These are phyloP conservation scores for Cytospora schulzeri DNA, from an alignment of 2,329 filamentous ascomycete species.

Conservation along the genomic window DNA sequence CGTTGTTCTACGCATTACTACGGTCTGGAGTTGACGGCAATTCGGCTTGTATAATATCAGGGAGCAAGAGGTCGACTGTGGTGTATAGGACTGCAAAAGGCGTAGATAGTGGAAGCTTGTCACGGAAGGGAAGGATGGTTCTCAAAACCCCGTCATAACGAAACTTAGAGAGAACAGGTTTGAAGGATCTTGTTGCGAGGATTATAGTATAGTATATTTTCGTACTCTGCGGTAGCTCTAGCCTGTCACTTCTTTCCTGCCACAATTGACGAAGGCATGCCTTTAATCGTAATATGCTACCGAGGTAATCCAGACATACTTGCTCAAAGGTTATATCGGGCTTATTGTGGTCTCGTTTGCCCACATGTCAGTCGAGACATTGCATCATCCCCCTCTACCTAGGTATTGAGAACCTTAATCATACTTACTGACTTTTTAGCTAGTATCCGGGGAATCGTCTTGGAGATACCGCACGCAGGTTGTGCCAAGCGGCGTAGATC, in stretches of 20 bases:
- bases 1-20: background rate
- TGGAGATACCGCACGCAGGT: background rate
- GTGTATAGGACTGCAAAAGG: background rate
- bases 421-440: background rate
- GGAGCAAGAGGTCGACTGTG: background rate
- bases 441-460: background rate
- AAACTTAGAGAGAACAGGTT: background rate
- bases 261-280: background rate
- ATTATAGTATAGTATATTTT: background rate
- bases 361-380: background rate
- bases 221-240: background rate
- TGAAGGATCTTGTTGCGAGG: background rate
- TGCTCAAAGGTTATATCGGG: too few species aligned
- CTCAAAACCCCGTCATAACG: background rate
- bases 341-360: background rate
- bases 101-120: background rate
- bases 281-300: background rate
- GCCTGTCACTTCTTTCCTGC: background rate
- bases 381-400: background rate
- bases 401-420: background rate
- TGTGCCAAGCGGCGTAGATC: too few species aligned
- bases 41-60: background rate
- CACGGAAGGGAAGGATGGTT: background rate
- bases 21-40: constrained; percentile 6
- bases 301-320: background rate